Evolutionary conservation across 225 moss, liverwort and hornwort species (phyloP).

Genomic region (Pleurozium schreberi): DNA sequence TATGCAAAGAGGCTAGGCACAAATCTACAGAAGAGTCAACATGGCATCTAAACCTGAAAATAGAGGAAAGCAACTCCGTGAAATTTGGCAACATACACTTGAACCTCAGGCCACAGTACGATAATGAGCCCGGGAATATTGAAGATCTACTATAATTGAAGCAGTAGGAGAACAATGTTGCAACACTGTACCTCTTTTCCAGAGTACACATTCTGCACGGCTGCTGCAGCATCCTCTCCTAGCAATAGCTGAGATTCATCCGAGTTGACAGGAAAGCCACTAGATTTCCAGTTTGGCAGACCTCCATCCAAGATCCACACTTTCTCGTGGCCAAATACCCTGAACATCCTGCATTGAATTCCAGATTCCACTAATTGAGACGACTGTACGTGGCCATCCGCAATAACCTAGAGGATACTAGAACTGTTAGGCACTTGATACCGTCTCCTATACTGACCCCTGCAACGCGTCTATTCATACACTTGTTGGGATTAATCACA

Average conservation of each 20-base stretch:
- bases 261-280: conserved; percentile 45
- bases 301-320: conserved; percentile 94
- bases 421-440: not conserved
- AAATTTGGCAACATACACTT: not conserved
- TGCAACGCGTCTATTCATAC: not conserved
- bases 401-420: not conserved
- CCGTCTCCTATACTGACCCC: not conserved
- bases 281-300: conserved; percentile 65
- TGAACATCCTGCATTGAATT: conserved; percentile 72
- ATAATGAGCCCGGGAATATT: not conserved
- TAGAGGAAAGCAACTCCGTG: not conserved
- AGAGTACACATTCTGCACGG: conserved; percentile 46
- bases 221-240: conserved; percentile 38
- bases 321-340: conserved; percentile 90
- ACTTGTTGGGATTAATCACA: not conserved
- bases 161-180: not conserved
- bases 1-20: not conserved
- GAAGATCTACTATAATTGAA: not conserved
- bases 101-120: not conserved
- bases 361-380: not conserved
- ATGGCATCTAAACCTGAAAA: not conserved
- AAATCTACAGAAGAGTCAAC: not conserved
- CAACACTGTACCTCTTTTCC: conserved; percentile 29
- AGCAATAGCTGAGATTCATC: conserved; percentile 32
- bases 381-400: not conserved